Evolutionary conservation across 768 basidiomycete species (phyloP), one percentile per base, ranked within the genome.

Genomic region (Russula emetica): DNA sequence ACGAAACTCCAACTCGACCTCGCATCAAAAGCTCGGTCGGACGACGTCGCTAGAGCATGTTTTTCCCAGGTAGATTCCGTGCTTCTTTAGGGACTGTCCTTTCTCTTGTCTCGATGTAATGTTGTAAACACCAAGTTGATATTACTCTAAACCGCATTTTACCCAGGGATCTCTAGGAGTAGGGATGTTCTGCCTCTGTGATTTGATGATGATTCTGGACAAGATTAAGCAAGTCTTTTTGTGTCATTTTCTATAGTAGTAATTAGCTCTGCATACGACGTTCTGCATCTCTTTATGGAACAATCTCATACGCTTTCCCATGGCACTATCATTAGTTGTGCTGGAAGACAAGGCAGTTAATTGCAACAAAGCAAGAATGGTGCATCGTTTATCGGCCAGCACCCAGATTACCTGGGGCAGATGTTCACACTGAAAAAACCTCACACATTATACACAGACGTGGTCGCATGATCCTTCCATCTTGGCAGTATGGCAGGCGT

Each of bases 1-100:
- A 82, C 61, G 84, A 86, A 69, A 85, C 85, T 1, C 85, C 86
- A 42, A 86, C 86, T 26, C 77, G 84, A 60, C 84, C 85, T 22
- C 80, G 85, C 61, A 75, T 78, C 72, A 80, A 82, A 67, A 75
- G 74, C 47, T 72, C 72, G 24, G 72, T 74, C 49, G 74, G 75
- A 65, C 78, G 83, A 52, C 76, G 80, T 74, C 82, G 84, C 68
- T 84, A 75, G 72, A 68, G 53, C 16, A 32, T 36, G 50, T 36
- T 45, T 36, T 11, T 13, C n/a, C 22, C 30, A 42, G 14, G 44
- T 58, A 28, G 28, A 40, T 50, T 14, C 34, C 36, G 2, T 28
- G 16, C 26, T 11, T 20, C 22, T 14, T n/a, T 13, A 38, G 52
- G 24, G 18, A 24, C 6, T 44, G 32, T 58, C 28, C 47, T 34